phyloP scores from a whole-genome alignment of 2,329 filamentous ascomycete genomes.

The Mollisiaceae sp. region DNA sequence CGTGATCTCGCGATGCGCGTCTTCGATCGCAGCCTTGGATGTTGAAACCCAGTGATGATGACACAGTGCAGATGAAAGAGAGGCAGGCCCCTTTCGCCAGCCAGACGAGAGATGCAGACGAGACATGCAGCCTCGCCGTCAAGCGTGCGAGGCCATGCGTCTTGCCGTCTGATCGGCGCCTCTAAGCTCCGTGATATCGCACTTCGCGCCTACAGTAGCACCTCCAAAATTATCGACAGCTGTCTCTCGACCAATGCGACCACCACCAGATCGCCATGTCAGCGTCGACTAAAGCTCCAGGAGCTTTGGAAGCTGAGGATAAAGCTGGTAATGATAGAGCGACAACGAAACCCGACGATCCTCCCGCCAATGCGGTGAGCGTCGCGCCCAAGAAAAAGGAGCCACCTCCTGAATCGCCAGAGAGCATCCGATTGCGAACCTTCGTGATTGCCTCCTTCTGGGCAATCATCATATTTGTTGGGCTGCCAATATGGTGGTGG shows the following conservation, averaged over 20 bases:
- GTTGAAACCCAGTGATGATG: conserved; percentile 3
- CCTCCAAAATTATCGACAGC: conserved; percentile 15
- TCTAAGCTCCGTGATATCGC: conserved; percentile 9
- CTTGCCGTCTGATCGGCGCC: too few relatives aligned
- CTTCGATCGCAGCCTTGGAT: too few relatives aligned
- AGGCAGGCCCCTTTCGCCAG: neutral
- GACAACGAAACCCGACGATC: conserved; percentile 18
- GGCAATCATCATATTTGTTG: conserved; percentile 81
- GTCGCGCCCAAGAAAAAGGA: conserved; percentile 39
- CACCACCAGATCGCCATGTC: conserved; percentile 31
- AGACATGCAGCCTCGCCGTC: neutral
- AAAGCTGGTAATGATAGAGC: conserved; percentile 12
- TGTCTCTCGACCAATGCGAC: conserved; percentile 22
- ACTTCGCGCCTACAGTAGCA: neutral
- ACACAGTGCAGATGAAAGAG: neutral
- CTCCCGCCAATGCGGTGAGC: conserved; percentile 36
- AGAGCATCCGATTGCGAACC: conserved; percentile 71
- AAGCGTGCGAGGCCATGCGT: neutral
- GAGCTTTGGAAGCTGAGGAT: conserved; percentile 16
- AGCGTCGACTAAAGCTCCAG: conserved; percentile 26
- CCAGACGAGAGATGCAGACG: too few relatives aligned
- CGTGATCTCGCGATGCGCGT: too few relatives aligned
- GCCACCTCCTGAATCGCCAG: conserved; percentile 76
- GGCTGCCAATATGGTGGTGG: conserved; percentile 93
- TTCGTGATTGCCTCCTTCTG: conserved; percentile 88